phyloP scores from a whole-genome alignment of 1,139 yeast species.

The Yamadazyma blattariae region DNA sequence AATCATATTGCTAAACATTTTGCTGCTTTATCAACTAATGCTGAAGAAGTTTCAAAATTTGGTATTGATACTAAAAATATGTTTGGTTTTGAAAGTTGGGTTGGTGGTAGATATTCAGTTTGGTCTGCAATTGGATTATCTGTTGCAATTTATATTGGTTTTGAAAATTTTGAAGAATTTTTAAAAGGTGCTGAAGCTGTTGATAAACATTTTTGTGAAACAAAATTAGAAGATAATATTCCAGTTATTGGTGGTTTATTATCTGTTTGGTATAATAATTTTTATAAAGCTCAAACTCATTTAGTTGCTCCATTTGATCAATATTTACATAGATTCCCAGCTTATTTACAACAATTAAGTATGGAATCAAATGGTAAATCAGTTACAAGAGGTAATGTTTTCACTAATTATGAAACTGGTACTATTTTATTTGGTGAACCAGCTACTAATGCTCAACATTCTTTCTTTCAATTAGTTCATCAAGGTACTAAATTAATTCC shows the following conservation, averaged over 20 bases:
- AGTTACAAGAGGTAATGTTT: constrained; percentile 86
- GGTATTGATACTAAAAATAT: constrained; percentile 97
- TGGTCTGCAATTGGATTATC: constrained; percentile 99
- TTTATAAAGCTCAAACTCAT: constrained; percentile 97
- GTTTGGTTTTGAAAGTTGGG: constrained; percentile 99
- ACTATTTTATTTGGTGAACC: constrained; percentile 97
- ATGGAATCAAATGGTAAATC: constrained; percentile 99
- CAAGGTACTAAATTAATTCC: constrained; percentile 98
- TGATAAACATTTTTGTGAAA: constrained; percentile 80
- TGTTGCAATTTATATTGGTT: constrained; percentile 92
- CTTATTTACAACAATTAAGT: constrained; percentile 95
- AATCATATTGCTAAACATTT: constrained; percentile 91
- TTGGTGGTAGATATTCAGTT: constrained; percentile 98
- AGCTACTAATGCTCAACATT: constrained; percentile 98
- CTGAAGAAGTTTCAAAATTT: constrained; percentile 82
- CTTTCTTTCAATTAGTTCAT: constrained; percentile 98
- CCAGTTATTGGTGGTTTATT: constrained; percentile 91
- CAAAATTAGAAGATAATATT: constrained; percentile 88
- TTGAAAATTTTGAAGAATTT: constrained; percentile 85
- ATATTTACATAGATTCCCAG: constrained; percentile 98
- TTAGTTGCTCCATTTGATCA: constrained; percentile 98
- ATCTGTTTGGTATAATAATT: constrained; percentile 97
- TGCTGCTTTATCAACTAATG: constrained; percentile 94
- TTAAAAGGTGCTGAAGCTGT: constrained; percentile 97
- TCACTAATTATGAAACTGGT: constrained; percentile 94